Conservation (phyloP, 371 early-diverging fungal species). For the Synchytrium microbalum region DNA sequence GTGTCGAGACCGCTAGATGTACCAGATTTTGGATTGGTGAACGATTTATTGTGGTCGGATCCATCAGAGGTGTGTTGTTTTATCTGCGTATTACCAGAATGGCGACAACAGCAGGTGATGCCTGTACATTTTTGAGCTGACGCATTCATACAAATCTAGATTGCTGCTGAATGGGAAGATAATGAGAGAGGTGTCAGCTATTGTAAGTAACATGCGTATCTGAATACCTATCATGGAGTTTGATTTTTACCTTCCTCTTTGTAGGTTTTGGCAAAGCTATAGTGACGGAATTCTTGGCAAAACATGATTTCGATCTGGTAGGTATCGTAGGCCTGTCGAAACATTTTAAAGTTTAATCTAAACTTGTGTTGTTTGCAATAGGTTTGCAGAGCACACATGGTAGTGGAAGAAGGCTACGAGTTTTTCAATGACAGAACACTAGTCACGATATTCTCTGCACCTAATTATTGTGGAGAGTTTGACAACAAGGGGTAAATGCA, state of each 20-base stretch:
- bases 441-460: slow-evolving; percentile 96
- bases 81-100: too few species aligned
- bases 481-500: slow-evolving; percentile 56
- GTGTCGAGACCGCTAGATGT: slow-evolving; percentile 93
- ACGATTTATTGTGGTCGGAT: slow-evolving; percentile 81
- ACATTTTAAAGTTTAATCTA: slow-evolving; percentile 42
- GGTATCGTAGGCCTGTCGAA: slow-evolving; percentile 26
- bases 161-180: slow-evolving; percentile 80
- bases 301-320: slow-evolving; percentile 56
- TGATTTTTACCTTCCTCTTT: slow-evolving; percentile 7
- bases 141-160: too few species aligned
- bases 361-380: slow-evolving; percentile 44
- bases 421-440: slow-evolving; percentile 91
- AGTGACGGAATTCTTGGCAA: slow-evolving; percentile 80
- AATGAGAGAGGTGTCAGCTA: slow-evolving; percentile 98
- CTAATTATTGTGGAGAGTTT: slow-evolving; percentile 99
- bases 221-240: not conserved
- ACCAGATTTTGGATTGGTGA: slow-evolving; percentile 81
- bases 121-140: not conserved
- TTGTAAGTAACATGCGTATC: slow-evolving; percentile 23
- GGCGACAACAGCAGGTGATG: slow-evolving; percentile 19
- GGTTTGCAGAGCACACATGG: slow-evolving; percentile 95
- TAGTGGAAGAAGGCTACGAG: slow-evolving; percentile 97
- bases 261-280: slow-evolving; percentile 82
- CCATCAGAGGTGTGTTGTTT: too few species aligned